phyloP scores from a whole-genome alignment of 805 yeast species.

The Myxozyma sirexii region DNA sequence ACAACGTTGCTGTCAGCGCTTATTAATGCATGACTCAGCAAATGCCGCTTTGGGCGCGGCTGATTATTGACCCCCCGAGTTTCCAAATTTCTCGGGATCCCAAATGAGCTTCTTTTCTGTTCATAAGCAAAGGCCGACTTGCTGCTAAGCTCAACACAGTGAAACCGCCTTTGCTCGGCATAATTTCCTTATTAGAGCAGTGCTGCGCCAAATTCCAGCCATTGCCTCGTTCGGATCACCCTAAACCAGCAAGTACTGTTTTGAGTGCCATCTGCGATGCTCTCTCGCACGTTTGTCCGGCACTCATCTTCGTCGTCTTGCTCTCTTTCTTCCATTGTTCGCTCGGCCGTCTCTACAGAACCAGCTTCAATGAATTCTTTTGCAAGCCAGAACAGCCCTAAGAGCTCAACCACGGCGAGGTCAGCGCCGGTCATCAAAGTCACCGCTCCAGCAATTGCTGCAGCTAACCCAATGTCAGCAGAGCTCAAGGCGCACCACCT shows the following conservation, averaged over 20 bases:
- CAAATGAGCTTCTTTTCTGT: too few species aligned
- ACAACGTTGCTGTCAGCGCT: too few species aligned
- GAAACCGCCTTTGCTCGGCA: neutral
- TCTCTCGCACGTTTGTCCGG: constrained; percentile 1
- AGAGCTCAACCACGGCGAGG: neutral
- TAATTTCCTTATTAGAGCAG: neutral
- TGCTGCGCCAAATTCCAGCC: neutral
- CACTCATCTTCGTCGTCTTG: constrained; percentile 14
- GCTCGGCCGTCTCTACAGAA: neutral
- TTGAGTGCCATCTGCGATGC: neutral
- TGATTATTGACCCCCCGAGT: too few species aligned
- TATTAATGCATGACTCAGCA: too few species aligned
- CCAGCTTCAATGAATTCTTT: neutral
- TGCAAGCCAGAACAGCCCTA: neutral
- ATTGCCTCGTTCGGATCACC: neutral
- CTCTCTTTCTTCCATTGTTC: constrained; percentile 7
- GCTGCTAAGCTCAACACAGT: neutral
- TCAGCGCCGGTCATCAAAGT: neutral
- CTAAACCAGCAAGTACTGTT: neutral
- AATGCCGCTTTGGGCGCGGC: too few species aligned
- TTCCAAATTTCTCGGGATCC: too few species aligned
- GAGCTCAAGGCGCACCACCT: constrained; percentile 9
- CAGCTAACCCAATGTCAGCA: constrained; percentile 15
- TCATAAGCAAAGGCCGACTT: too few species aligned
- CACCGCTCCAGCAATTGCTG: constrained; percentile 3